Evolutionary conservation across 495 filamentous ascomycete species (phyloP), one percentile per base, ranked within the genome.

Genomic region (Tuber umbilicatum): DNA sequence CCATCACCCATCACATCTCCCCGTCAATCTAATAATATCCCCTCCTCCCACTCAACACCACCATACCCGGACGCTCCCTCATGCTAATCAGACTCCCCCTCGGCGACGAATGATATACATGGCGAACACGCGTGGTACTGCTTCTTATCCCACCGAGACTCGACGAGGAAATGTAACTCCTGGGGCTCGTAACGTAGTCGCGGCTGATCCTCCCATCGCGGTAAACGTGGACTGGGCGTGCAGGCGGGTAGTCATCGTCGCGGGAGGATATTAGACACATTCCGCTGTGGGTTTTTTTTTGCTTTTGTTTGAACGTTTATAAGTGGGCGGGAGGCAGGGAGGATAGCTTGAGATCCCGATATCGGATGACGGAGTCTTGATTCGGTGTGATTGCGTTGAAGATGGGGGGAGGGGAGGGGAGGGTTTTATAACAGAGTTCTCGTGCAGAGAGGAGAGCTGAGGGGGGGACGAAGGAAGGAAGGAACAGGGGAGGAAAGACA

Each of bases 171-270:
- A 64, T 1, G 42, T 75, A 73, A 21, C 70, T 75, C 35, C 74
- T 37, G 3, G 55, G 55, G 31, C 10, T 31, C 10, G 70, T 19
- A 10, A 14, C 42, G 47, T 75, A 70, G 23, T 75, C 60, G 55
- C 74, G 70, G 14, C 37, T 68, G 40, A 75, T 60, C 45, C 42
- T 69, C 12, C 74, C 74, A 41, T 75, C 70, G n/a, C 74, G 74
- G 71, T 75, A 75, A 47, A 75, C 64, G 40, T 75, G 74, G 23
- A 73, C 74, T 35, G 43, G 70, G 35, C 74, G 74, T 7, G 70
- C 69, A 14, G 70, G 74, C 21, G 68, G 40, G 35, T 27, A 68
- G 3, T 75, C 70, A 43, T 75, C 70, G 19, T 75, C 74, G 27
- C 70, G 74, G 70, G 42, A 9, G 10, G 35, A 69, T 42, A 75